phyloP scores from a whole-genome alignment of 1,139 yeast genomes.

The Entelexis sorbosivorans region DNA sequence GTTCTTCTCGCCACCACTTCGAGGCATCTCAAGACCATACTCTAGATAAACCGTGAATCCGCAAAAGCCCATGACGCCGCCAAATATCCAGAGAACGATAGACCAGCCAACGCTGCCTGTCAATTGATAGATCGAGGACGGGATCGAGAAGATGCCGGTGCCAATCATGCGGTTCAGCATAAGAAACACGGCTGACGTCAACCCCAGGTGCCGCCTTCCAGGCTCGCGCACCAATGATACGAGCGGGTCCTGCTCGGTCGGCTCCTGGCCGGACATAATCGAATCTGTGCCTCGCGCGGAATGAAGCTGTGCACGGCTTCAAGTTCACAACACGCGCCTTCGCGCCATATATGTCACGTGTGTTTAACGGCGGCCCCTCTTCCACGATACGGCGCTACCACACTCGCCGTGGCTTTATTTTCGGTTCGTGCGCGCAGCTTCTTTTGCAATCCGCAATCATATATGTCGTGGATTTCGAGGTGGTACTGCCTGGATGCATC shows the following conservation, averaged over 20 bases:
- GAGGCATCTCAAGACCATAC: constrained; percentile 72
- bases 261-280: background rate
- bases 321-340: no score
- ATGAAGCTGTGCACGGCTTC: no score
- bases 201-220: constrained; percentile 40
- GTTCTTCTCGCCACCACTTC: constrained; percentile 83
- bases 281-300: background rate
- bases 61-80: constrained; percentile 59
- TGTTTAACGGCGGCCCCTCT: no score
- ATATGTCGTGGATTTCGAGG: no score
- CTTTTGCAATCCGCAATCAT: no score
- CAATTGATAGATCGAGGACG: constrained; percentile 58
- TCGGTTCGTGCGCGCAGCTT: no score
- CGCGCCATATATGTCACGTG: no score
- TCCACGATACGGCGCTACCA: no score
- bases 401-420: no score
- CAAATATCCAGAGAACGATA: constrained; percentile 65
- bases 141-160: constrained; percentile 78
- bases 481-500: no score
- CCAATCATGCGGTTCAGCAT: constrained; percentile 77
- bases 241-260: constrained; percentile 2
- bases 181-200: constrained; percentile 55
- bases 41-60: constrained; percentile 75
- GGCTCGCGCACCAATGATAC: background rate
- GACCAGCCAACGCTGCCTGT: constrained; percentile 71